phyloP scores from a whole-genome alignment of 352 stramenopile species.

The Phytopythium aichiense region DNA sequence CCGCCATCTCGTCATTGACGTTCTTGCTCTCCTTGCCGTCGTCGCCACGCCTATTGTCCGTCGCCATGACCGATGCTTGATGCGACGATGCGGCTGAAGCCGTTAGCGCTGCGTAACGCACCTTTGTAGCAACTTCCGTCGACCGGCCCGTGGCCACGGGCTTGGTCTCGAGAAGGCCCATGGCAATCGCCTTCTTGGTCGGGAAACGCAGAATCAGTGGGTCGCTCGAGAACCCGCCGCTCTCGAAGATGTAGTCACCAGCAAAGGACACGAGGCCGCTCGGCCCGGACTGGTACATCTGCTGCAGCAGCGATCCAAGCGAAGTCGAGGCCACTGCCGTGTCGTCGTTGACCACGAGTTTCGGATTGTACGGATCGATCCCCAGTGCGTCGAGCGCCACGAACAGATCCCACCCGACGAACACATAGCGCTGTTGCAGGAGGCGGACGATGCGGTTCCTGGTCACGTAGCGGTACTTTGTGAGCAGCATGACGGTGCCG shows the following conservation, averaged over 20 bases:
- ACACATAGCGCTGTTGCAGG: conserved; percentile 29
- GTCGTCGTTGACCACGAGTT: conserved; percentile 18
- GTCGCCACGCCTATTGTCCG: neutral
- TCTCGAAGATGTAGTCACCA: conserved; percentile 31
- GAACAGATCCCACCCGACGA: conserved; percentile 43
- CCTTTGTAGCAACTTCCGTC: conserved; percentile 6
- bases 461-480: conserved; percentile 20
- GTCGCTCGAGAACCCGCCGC: conserved; percentile 20
- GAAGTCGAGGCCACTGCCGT: conserved; percentile 25
- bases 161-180: conserved; percentile 20
- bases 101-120: neutral
- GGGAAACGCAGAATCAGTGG: conserved; percentile 13
- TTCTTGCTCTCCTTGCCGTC: neutral
- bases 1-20: neutral
- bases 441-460: conserved; percentile 26
- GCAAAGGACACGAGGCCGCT: conserved; percentile 29
- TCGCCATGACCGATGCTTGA: neutral
- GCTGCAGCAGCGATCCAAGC: conserved; percentile 28
- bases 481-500: conserved; percentile 17
- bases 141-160: neutral
- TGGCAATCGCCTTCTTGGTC: conserved; percentile 21
- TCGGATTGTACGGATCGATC: conserved; percentile 26
- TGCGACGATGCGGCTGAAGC: neutral
- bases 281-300: conserved; percentile 33
- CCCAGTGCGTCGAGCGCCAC: conserved; percentile 29